Evolutionary conservation across 2,329 filamentous ascomycete species (phyloP).

Genomic region (Knoxdaviesia proteae): DNA sequence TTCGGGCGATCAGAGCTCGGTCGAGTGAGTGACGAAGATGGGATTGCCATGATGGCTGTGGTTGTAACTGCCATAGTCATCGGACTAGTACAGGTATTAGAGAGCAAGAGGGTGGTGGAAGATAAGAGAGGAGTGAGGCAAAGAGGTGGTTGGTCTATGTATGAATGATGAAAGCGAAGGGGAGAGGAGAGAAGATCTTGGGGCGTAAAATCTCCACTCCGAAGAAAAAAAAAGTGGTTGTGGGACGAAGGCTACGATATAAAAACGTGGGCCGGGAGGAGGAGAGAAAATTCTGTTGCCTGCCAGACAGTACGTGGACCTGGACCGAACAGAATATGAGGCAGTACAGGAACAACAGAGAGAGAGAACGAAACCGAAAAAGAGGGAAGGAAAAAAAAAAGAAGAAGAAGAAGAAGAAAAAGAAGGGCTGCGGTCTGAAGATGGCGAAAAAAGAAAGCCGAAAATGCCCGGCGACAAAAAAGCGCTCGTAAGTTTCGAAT

Average conservation of each 20-base stretch:
- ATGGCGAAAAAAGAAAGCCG: too few species aligned
- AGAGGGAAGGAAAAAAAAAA: background rate
- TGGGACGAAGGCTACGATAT: background rate
- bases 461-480: too few species aligned
- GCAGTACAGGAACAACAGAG: background rate
- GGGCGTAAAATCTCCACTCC: background rate
- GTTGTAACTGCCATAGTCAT: background rate
- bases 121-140: background rate
- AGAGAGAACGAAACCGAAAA: background rate
- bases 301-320: too few species aligned
- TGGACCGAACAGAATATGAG: background rate
- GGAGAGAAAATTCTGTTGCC: background rate
- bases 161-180: background rate
- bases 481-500: too few species aligned
- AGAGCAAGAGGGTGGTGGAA: background rate
- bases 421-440: background rate
- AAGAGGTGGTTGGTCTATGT: background rate
- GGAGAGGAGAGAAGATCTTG: background rate
- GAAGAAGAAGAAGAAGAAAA: background rate
- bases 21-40: background rate
- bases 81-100: background rate
- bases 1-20: background rate
- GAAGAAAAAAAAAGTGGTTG: background rate
- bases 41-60: background rate
- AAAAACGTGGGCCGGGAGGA: background rate